These are phyloP conservation scores for Yarrowia deformans DNA, from an alignment of 805 yeast genomes.

Conservation along the genomic window DNA sequence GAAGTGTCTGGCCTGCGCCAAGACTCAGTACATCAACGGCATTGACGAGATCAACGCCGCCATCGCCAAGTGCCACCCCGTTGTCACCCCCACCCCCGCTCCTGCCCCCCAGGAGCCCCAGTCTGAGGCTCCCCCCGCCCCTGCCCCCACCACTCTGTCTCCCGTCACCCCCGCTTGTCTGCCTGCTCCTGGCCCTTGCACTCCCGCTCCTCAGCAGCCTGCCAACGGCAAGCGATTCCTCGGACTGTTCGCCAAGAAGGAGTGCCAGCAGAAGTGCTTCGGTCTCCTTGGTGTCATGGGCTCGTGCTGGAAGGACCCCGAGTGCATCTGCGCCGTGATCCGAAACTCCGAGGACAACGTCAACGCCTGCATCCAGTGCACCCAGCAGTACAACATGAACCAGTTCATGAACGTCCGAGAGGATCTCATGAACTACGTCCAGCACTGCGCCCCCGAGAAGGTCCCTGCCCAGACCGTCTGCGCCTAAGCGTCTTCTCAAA, in stretches of 20 bases:
- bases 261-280: slow-evolving; percentile 28
- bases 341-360: slow-evolving; percentile 33
- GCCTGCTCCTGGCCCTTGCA: slow-evolving; percentile 34
- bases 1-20: slow-evolving; percentile 37
- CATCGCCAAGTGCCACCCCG: slow-evolving; percentile 38
- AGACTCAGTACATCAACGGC: slow-evolving; percentile 35
- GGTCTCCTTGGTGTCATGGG: slow-evolving; percentile 29
- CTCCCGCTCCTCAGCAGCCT: slow-evolving; percentile 17
- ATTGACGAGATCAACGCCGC: slow-evolving; percentile 38
- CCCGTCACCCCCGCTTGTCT: slow-evolving; percentile 30
- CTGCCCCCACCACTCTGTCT: slow-evolving; percentile 5
- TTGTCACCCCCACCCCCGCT: slow-evolving; percentile 13
- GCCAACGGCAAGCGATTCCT: slow-evolving; percentile 36
- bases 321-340: slow-evolving; percentile 29
- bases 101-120: slow-evolving; percentile 15
- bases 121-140: not conserved
- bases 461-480: slow-evolving; percentile 34
- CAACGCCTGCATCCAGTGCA: slow-evolving; percentile 26
- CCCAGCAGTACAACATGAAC: slow-evolving; percentile 38
- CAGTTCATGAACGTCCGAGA: slow-evolving; percentile 35
- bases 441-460: slow-evolving; percentile 38
- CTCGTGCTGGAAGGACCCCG: slow-evolving; percentile 37
- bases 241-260: slow-evolving; percentile 29
- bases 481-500: slow-evolving; percentile 16
- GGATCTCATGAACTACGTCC: slow-evolving; percentile 37